Conservation (phyloP, 768 basidiomycete genomes). For the Mycena filopes region DNA sequence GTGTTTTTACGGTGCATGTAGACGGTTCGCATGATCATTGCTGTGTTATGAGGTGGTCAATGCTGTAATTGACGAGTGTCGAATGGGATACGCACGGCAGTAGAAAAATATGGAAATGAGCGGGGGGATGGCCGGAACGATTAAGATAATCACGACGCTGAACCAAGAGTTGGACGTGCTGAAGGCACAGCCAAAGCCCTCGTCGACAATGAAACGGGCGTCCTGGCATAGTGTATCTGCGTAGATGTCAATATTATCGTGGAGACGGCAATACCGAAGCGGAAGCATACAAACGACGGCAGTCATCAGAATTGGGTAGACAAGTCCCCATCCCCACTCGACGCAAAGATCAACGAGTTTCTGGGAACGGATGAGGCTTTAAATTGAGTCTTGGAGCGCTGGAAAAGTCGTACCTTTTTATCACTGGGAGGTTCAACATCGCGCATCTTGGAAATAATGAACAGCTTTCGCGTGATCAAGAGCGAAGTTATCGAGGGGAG, state of each 20-base stretch:
- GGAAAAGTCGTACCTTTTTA: constrained; percentile 14
- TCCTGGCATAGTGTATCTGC: constrained; percentile 25
- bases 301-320: constrained; percentile 24
- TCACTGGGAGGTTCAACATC: constrained; percentile 17
- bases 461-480: constrained; percentile 22
- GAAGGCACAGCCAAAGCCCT: constrained; percentile 25
- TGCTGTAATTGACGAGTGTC: neutral
- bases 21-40: constrained; percentile 23
- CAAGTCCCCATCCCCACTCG: constrained; percentile 28
- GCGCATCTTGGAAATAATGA: constrained; percentile 22
- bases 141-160: constrained; percentile 22
- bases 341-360: neutral
- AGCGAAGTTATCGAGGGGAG: constrained; percentile 23
- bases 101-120: constrained; percentile 24
- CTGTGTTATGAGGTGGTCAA: constrained; percentile 1
- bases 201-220: constrained; percentile 17
- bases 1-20: constrained; percentile 9
- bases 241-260: neutral
- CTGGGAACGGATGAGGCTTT: neutral
- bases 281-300: constrained; percentile 20
- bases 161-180: constrained; percentile 27
- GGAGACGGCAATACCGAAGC: neutral
- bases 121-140: constrained; percentile 25
- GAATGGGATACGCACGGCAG: constrained; percentile 12
- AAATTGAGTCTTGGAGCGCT: neutral